A percentile compares a stretch with the other conserved stretches of the same genome.
Conservation (phyloP, 306 rosid species). For the Trifolium fragiferum region DNA sequence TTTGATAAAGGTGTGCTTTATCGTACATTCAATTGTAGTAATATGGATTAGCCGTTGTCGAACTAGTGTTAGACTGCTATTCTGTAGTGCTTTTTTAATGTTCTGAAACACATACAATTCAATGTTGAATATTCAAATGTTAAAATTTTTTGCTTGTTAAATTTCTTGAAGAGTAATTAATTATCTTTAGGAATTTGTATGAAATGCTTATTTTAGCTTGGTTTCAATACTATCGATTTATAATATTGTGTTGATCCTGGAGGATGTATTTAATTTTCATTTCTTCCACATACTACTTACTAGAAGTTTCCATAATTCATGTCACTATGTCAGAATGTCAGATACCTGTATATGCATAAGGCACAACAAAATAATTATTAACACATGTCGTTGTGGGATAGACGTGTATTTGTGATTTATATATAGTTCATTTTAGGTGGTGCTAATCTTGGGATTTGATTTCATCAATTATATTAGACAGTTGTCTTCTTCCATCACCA, state of each 20-base stretch:
- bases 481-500: background rate
- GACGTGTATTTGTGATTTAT: background rate
- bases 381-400: background rate
- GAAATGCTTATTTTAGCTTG: conserved; percentile 16
- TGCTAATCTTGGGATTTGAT: background rate
- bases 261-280: conserved; percentile 19
- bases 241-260: background rate
- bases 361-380: background rate
- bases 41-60: background rate
- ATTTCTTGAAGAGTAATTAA: background rate
- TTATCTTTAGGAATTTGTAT: background rate
- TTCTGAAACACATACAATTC: conserved; percentile 27
- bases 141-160: background rate
- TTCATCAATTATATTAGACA: background rate
- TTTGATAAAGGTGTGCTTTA: conserved; percentile 65
- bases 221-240: background rate
- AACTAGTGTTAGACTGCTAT: background rate
- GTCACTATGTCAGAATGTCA: background rate
- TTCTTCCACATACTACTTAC: background rate
- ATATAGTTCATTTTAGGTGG: background rate
- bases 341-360: background rate
- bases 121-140: background rate
- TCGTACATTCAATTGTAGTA: background rate
- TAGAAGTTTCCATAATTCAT: background rate
- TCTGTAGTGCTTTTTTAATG: conserved; percentile 4